These are phyloP conservation scores for Vigna reflexopilosa DNA, from an alignment of 306 rosid genomes.

Conservation along the genomic window DNA sequence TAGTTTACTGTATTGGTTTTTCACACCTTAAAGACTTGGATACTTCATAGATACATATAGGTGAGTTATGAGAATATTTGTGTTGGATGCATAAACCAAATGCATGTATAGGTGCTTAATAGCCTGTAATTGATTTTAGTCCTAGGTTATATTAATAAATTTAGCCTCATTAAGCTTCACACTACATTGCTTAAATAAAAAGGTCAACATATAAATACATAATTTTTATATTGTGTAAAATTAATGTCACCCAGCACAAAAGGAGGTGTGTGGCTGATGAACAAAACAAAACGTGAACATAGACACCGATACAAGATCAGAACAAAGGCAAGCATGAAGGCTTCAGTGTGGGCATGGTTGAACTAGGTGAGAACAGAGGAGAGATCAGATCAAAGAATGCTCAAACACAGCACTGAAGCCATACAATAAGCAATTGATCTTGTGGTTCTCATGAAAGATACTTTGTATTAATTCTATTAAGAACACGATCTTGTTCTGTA, in stretches of 20 bases:
- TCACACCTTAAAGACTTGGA: background rate
- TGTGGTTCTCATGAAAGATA: no score
- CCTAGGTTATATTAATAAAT: constrained; percentile 16
- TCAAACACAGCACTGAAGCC: no score
- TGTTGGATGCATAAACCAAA: background rate
- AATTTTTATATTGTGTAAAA: no score
- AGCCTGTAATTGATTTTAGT: constrained; percentile 25
- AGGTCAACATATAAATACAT: no score
- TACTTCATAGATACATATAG: background rate
- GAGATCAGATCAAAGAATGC: no score
- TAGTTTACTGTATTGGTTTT: background rate
- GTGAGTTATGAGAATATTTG: background rate
- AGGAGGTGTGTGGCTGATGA: background rate
- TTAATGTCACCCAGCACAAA: background rate
- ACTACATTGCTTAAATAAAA: background rate
- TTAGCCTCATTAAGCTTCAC: background rate
- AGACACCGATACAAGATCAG: background rate
- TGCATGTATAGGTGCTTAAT: background rate
- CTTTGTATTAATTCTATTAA: no score
- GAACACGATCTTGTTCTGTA: no score
- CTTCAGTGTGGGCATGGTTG: background rate
- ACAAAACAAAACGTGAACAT: background rate
- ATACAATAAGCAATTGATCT: no score
- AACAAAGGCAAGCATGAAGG: background rate
- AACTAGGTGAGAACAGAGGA: no score